Evolutionary conservation across 1,284 basidiomycete species (phyloP).

Genomic region (Papiliotrema nemorosa): DNA sequence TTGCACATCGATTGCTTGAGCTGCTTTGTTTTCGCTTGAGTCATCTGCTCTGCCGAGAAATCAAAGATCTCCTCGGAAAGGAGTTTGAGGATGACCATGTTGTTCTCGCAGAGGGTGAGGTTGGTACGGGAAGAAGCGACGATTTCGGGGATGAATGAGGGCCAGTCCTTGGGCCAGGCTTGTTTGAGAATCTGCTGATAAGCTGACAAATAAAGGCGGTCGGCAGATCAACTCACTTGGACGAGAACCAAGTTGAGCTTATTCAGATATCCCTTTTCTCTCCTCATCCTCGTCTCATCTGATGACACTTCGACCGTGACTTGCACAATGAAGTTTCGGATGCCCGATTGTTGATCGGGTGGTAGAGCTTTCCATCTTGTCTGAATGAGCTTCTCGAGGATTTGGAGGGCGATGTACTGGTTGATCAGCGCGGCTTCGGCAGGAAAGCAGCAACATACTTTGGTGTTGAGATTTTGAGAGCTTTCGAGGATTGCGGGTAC

Average conservation of each 20-base stretch:
- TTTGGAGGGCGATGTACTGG: conserved; percentile 92
- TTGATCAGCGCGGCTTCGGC: not conserved
- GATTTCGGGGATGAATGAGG: conserved; percentile 94
- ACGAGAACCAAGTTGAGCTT: conserved; percentile 97
- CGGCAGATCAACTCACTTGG: conserved; percentile 58
- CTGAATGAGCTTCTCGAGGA: conserved; percentile 88
- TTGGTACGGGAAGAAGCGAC: conserved; percentile 96
- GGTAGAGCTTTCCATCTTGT: conserved; percentile 97
- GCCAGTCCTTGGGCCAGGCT: conserved; percentile 99
- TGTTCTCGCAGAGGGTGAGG: conserved; percentile 96
- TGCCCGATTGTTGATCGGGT: conserved; percentile 87
- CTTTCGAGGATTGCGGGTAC: conserved; percentile 91
- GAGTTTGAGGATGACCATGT: conserved; percentile 98
- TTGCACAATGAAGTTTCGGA: conserved; percentile 95
- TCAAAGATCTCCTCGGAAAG: conserved; percentile 99
- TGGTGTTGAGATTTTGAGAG: conserved; percentile 82
- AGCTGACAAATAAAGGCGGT: not conserved
- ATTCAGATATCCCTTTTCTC: conserved; percentile 93
- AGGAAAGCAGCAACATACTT: conserved; percentile 56
- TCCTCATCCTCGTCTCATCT: conserved; percentile 78
- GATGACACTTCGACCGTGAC: conserved; percentile 89
- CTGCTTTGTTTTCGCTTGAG: conserved; percentile 94
- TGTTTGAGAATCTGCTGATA: conserved; percentile 88
- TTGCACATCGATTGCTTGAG: conserved; percentile 97
- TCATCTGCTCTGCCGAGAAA: conserved; percentile 98